Evolutionary conservation across 1,284 basidiomycete genomes (phyloP).

Genomic region (Ustilago shanxiensis): DNA sequence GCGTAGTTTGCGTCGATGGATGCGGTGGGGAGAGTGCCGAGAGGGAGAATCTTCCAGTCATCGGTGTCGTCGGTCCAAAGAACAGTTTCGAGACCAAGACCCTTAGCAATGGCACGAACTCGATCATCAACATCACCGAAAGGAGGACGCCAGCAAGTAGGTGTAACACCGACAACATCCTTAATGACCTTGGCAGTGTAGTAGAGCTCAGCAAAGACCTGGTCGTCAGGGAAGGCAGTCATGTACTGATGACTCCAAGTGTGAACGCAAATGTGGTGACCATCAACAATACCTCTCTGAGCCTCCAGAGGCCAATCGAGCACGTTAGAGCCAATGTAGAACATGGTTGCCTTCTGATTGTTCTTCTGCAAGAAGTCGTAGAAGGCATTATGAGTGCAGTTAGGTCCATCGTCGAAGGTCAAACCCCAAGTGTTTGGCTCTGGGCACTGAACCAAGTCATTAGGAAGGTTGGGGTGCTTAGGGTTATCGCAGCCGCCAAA

Average conservation of each 20-base stretch:
- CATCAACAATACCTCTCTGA: constrained; percentile 71
- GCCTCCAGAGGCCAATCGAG: constrained; percentile 74
- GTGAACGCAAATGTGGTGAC: constrained; percentile 65
- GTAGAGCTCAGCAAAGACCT: constrained; percentile 75
- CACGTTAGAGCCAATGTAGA: constrained; percentile 73
- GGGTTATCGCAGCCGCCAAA: constrained; percentile 64
- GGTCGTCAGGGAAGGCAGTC: constrained; percentile 73
- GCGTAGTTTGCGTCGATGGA: constrained; percentile 72
- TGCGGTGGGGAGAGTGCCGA: constrained; percentile 65
- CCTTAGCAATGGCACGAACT: constrained; percentile 73
- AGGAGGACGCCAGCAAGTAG: constrained; percentile 72
- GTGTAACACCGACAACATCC: constrained; percentile 73
- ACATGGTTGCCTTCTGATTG: constrained; percentile 74
- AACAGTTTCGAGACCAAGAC: constrained; percentile 72
- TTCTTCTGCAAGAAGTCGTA: constrained; percentile 73
- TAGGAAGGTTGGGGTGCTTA: constrained; percentile 59
- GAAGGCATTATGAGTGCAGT: constrained; percentile 73
- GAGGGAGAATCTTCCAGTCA: constrained; percentile 71
- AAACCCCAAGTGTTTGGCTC: constrained; percentile 74
- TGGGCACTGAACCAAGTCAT: constrained; percentile 71
- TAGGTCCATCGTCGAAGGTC: constrained; percentile 73
- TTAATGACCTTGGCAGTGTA: constrained; percentile 74
- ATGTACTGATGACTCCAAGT: constrained; percentile 73
- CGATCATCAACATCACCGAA: constrained; percentile 75
- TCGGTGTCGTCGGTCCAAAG: constrained; percentile 73